These are phyloP conservation scores for Umbelopsis sp. DNA, from an alignment of 371 early-diverging fungal species.

Conservation along the genomic window DNA sequence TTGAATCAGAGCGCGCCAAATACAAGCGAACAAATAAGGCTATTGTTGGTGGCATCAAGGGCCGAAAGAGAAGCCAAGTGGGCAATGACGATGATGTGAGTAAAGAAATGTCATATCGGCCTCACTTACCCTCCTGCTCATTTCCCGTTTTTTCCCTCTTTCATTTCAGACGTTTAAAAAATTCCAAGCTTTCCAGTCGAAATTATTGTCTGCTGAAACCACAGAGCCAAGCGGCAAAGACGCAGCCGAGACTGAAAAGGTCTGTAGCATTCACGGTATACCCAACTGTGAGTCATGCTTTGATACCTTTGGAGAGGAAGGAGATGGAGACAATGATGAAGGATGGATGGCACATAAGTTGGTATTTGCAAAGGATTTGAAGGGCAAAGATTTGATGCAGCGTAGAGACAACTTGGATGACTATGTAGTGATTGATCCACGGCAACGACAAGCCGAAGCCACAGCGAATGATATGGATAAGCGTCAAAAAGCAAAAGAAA, in stretches of 20 bases:
- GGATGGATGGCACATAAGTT: slow-evolving; percentile 78
- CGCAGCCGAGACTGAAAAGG: slow-evolving; percentile 34
- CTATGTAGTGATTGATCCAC: slow-evolving; percentile 79
- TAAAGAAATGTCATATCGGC: neutral
- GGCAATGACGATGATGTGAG: slow-evolving; percentile 44
- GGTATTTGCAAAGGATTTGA: slow-evolving; percentile 68
- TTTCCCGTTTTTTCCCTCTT: neutral
- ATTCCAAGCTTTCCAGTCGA: slow-evolving; percentile 49
- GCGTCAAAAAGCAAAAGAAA: slow-evolving; percentile 29
- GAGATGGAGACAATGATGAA: slow-evolving; percentile 44
- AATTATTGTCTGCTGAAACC: slow-evolving; percentile 31
- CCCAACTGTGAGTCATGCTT: slow-evolving; percentile 71
- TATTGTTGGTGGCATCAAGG: slow-evolving; percentile 32
- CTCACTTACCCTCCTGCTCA: neutral
- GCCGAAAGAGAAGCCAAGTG: slow-evolving; percentile 27
- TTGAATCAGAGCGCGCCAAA: slow-evolving; percentile 59
- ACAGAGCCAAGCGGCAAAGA: slow-evolving; percentile 8
- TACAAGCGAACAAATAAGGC: slow-evolving; percentile 48
- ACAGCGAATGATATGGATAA: slow-evolving; percentile 44
- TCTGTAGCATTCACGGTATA: slow-evolving; percentile 66
- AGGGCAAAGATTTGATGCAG: slow-evolving; percentile 65
- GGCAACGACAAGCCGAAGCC: slow-evolving; percentile 47
- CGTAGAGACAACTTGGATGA: slow-evolving; percentile 70
- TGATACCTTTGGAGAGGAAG: slow-evolving; percentile 21
- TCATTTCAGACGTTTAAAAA: slow-evolving; percentile 38